phyloP scores from a whole-genome alignment of 495 filamentous ascomycete species.

The Extremus antarcticus region DNA sequence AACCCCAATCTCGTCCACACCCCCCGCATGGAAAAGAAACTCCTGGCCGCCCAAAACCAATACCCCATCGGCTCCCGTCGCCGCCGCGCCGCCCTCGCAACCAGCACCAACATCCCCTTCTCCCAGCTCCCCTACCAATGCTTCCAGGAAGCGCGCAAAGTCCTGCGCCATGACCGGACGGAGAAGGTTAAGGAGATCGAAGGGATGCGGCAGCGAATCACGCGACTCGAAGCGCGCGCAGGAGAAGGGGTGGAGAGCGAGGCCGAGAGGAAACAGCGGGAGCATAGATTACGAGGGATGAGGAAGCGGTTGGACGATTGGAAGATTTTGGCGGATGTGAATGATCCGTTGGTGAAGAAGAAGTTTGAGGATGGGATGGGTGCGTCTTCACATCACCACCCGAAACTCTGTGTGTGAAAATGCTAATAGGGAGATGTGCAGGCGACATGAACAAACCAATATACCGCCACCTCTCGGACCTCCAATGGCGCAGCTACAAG shows the following conservation, averaged over 20 bases:
- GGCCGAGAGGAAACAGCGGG: conserved; percentile 30
- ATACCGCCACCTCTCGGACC: conserved; percentile 80
- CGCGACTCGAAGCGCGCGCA: conserved; percentile 49
- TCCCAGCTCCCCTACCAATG: conserved; percentile 89
- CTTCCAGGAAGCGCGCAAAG: conserved; percentile 87
- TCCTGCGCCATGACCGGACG: conserved; percentile 67
- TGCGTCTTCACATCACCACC: conserved; percentile 44
- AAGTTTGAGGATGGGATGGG: conserved; percentile 87
- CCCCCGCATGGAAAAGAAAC: conserved; percentile 22
- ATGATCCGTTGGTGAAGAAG: conserved; percentile 89
- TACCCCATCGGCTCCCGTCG: conserved; percentile 65
- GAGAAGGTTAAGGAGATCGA: conserved; percentile 62
- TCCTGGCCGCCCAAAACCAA: conserved; percentile 14
- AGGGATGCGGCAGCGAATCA: conserved; percentile 39
- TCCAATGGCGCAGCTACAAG: conserved; percentile 75
- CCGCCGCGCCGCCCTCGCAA: conserved; percentile 65
- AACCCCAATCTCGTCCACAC: conserved; percentile 23
- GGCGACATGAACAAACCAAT: conserved; percentile 94
- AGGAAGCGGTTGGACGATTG: conserved; percentile 61
- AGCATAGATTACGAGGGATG: conserved; percentile 59
- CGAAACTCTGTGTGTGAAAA: background rate
- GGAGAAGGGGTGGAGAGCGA: conserved; percentile 35
- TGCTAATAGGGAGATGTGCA: conserved; percentile 24
- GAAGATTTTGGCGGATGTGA: conserved; percentile 87
- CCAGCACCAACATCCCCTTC: conserved; percentile 67